These are phyloP conservation scores for Kwoniella botswanensis DNA, from an alignment of 768 basidiomycete species.

Conservation along the genomic window DNA sequence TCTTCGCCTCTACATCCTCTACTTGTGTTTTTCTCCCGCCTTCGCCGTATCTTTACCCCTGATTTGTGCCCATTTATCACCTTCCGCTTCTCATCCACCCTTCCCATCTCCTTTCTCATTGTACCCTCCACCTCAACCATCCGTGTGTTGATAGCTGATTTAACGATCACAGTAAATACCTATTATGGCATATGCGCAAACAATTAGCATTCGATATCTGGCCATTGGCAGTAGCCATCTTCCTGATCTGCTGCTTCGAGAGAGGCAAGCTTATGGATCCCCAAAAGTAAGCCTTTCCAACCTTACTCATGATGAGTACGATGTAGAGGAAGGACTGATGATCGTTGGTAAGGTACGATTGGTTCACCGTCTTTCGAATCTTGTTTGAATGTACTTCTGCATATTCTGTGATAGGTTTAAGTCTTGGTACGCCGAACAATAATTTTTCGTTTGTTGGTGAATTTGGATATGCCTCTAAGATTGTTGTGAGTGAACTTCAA, in stretches of 20 bases:
- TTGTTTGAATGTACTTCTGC: slow-evolving; percentile 53
- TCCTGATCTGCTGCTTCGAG: slow-evolving; percentile 47
- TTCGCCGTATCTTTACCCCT: not conserved
- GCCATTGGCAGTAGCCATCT: slow-evolving; percentile 48
- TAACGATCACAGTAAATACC: slow-evolving; percentile 40
- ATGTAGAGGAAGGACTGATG: not conserved
- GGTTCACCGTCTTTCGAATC: slow-evolving; percentile 50
- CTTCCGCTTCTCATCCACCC: too few relatives aligned
- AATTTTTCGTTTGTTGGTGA: slow-evolving; percentile 49
- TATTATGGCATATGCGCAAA: slow-evolving; percentile 43
- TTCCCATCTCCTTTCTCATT: too few relatives aligned
- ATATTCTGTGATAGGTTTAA: slow-evolving; percentile 51
- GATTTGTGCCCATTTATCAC: not conserved
- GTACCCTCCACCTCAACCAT: too few relatives aligned
- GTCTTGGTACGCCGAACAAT: slow-evolving; percentile 48
- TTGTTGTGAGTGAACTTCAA: slow-evolving; percentile 41
- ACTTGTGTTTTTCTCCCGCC: too few relatives aligned
- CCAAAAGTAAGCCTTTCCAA: slow-evolving; percentile 18
- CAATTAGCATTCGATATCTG: slow-evolving; percentile 56
- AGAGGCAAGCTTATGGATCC: slow-evolving; percentile 44
- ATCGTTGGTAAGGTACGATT: slow-evolving; percentile 14
- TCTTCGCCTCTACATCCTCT: not conserved
- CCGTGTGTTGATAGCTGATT: not conserved
- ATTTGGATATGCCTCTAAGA: slow-evolving; percentile 44
- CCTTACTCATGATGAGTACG: too few relatives aligned